Percentiles rank a stretch among this genome's conserved stretches.
phyloP scores from a whole-genome alignment of 306 rosid species.

The Quercus berberidifolia region DNA sequence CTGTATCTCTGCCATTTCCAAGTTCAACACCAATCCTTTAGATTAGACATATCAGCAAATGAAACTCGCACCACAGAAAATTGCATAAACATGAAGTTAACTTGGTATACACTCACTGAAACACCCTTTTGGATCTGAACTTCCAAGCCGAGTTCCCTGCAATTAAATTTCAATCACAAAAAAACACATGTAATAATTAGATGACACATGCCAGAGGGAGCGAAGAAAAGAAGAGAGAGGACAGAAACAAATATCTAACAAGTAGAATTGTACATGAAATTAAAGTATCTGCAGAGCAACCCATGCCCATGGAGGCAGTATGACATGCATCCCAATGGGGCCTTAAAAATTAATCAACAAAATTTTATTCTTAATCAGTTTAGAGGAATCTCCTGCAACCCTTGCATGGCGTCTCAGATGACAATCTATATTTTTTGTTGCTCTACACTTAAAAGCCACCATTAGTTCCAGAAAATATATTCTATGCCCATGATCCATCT shows the following conservation, averaged over 20 bases:
- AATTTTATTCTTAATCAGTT: background rate
- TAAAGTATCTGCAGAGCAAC: background rate
- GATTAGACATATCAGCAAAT: conserved; percentile 15
- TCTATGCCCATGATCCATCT: too few species aligned
- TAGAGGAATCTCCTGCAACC: too few species aligned
- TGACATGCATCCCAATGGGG: background rate
- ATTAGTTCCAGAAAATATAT: too few species aligned
- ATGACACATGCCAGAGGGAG: background rate
- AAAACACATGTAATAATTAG: background rate
- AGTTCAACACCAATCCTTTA: conserved; percentile 2
- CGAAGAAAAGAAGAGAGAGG: background rate
- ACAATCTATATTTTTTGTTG: too few species aligned
- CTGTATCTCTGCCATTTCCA: conserved; percentile 1
- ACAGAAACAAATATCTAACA: background rate
- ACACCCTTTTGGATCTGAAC: conserved; percentile 99
- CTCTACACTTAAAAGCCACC: too few species aligned
- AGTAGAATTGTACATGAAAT: background rate
- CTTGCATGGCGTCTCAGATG: too few species aligned
- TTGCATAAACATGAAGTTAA: conserved; percentile 20
- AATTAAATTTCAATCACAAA: conserved; percentile 32
- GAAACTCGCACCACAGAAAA: conserved; percentile 28
- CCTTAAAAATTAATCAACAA: background rate
- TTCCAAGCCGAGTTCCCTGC: conserved; percentile 99
- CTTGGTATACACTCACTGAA: conserved; percentile 65
- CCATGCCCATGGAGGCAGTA: background rate